phyloP scores from a whole-genome alignment of 1,284 basidiomycete species.

The Violaceomyces palustris region DNA sequence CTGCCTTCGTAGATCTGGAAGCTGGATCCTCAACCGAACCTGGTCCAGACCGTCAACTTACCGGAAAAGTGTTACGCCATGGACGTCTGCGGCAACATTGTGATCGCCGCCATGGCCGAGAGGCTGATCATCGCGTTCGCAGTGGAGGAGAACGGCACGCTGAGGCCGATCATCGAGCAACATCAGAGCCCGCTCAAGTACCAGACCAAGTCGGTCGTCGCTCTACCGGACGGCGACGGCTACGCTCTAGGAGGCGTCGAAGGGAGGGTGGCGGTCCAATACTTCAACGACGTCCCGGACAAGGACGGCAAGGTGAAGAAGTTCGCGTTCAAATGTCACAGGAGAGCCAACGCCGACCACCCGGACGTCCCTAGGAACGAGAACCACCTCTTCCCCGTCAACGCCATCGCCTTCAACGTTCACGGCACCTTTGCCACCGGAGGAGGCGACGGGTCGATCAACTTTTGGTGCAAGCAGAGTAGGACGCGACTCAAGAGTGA shows the following conservation, averaged over 20 bases:
- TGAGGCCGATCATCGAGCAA: slow-evolving; percentile 30
- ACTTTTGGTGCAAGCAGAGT: slow-evolving; percentile 73
- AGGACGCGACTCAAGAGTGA: slow-evolving; percentile 81
- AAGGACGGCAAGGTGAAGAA: slow-evolving; percentile 58
- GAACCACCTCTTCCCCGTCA: slow-evolving; percentile 76
- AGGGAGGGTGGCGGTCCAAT: slow-evolving; percentile 94
- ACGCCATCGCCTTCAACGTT: slow-evolving; percentile 83
- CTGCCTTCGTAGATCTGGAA: slow-evolving; percentile 23
- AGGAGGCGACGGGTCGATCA: slow-evolving; percentile 60
- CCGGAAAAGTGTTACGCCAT: slow-evolving; percentile 81
- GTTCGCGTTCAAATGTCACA: slow-evolving; percentile 95
- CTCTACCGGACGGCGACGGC: slow-evolving; percentile 43
- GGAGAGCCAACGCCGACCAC: slow-evolving; percentile 67
- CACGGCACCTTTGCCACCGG: slow-evolving; percentile 93
- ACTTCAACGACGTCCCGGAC: slow-evolving; percentile 54
- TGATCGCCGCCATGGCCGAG: slow-evolving; percentile 88
- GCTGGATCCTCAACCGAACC: slow-evolving; percentile 34
- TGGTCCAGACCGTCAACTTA: slow-evolving; percentile 56
- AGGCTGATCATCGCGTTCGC: slow-evolving; percentile 84
- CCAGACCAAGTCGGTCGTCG: slow-evolving; percentile 69
- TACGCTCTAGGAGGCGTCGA: slow-evolving; percentile 85
- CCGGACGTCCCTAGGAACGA: slow-evolving; percentile 38
- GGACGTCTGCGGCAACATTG: slow-evolving; percentile 76
- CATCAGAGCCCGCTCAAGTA: slow-evolving; percentile 61
- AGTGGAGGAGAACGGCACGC: slow-evolving; percentile 60